Conservation (phyloP, 1,284 basidiomycete species). For the Phlebopus sp. region DNA sequence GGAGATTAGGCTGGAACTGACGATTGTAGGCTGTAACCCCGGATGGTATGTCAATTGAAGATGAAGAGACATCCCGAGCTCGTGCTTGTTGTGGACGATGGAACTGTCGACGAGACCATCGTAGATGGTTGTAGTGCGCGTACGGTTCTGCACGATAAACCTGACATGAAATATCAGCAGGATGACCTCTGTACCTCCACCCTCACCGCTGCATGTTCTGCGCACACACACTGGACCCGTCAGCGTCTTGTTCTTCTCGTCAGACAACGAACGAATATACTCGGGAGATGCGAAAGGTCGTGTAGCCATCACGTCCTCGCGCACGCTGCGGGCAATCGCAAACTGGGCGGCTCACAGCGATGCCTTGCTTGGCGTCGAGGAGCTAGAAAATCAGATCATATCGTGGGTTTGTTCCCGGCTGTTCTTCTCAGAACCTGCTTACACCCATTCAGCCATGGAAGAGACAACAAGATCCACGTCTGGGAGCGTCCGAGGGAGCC, state of each 20-base stretch:
- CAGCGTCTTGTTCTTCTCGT: conserved; percentile 55
- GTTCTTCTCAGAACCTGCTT: conserved; percentile 1
- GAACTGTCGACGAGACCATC: too few species aligned
- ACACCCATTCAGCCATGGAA: conserved; percentile 53
- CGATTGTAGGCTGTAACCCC: too few species aligned
- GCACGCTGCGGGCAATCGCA: conserved; percentile 64
- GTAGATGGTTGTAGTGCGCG: too few species aligned
- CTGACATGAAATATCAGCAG: too few species aligned
- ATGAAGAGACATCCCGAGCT: too few species aligned
- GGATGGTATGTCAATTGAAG: too few species aligned
- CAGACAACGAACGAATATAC: conserved; percentile 73
- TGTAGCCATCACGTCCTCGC: conserved; percentile 71
- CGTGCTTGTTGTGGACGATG: too few species aligned
- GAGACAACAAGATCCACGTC: conserved; percentile 81
- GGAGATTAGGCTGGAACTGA: too few species aligned
- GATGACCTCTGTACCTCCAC: conserved; percentile 27
- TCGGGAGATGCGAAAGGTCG: conserved; percentile 77
- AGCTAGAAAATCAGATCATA: conserved; percentile 63
- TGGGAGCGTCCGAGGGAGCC: conserved; percentile 56
- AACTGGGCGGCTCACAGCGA: conserved; percentile 80
- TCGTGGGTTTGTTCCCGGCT: conserved; percentile 51
- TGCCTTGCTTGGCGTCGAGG: conserved; percentile 72
- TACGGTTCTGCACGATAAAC: too few species aligned
- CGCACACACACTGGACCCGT: conserved; percentile 67
- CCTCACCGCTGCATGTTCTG: conserved; percentile 70